Conservation (phyloP, 495 filamentous ascomycete species). For the Pyrenopolyporus hunteri region DNA sequence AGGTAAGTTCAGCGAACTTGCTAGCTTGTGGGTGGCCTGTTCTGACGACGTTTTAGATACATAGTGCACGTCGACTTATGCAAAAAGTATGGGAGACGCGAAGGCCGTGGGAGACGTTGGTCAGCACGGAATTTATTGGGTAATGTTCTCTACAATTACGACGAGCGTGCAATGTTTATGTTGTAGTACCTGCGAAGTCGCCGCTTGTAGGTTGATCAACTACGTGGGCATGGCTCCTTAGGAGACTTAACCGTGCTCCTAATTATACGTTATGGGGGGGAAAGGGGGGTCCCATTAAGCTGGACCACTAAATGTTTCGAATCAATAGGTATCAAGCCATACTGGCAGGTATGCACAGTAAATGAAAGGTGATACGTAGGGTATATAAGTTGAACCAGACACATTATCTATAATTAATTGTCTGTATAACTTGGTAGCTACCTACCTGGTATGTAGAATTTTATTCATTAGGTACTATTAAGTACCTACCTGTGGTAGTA, state of each 20-base stretch:
- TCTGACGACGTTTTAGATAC: slow-evolving; percentile 50
- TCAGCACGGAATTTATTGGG: slow-evolving; percentile 70
- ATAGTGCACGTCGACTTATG: slow-evolving; percentile 67
- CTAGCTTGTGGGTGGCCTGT: slow-evolving; percentile 5
- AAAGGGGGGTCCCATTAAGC: background rate
- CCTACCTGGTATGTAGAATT: no score
- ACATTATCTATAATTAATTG: no score
- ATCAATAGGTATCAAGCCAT: no score
- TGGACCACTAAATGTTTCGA: slow-evolving; percentile 14
- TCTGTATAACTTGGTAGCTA: no score
- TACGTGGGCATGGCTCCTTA: background rate
- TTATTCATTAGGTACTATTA: no score
- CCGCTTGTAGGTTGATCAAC: slow-evolving; percentile 9
- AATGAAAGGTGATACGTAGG: no score
- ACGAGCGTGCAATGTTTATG: background rate
- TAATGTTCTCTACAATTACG: slow-evolving; percentile 23
- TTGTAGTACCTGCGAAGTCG: slow-evolving; percentile 2
- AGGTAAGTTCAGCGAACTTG: slow-evolving; percentile 52
- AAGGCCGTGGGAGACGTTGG: slow-evolving; percentile 67
- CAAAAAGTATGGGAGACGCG: slow-evolving; percentile 69
- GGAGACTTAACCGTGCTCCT: background rate
- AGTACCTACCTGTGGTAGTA: no score
- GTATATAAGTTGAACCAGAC: no score
- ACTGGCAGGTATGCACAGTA: no score
- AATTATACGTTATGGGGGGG: slow-evolving; percentile 23